Base-by-base conservation (phyloP, 1,284 basidiomycete genomes). In the Ceratobasidium papillatum region DNA sequence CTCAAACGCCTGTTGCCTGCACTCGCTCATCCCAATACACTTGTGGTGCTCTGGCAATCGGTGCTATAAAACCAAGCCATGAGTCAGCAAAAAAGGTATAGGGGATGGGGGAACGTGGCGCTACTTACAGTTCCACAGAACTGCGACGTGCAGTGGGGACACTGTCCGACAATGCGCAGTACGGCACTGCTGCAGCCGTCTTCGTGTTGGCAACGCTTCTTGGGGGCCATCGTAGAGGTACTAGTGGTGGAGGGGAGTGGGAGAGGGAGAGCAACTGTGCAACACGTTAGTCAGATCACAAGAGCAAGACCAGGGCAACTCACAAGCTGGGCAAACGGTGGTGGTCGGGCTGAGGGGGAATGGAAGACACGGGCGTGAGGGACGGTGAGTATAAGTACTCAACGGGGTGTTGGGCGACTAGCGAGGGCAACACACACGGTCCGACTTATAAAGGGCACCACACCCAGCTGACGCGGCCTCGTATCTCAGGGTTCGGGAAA, bases 31-130 rank as follows among this genome's bases (percentile, higher is more conserved):
- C 76, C 93, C 90, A 78, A 87, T 86, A 84, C 92, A 94, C 77
- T 86, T 86, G 80, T 94, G 93, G 79, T 92, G 91, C 80, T 94
- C 93, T 9, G 93, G 93, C 78, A 94, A 85, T 78, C 93, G 92
- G 80, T 94, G 93, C 93, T 94, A 78, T 3, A 1, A 75, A 41
- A 41, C 19, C 30, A 41, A 52, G 62, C n/a, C 76, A 8, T 45
- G 11, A 41, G 69, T 76, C 72, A 79, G 74, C 41, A 14, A 4
- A 17, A 47, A 12, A 12, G 19, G 19, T 4, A n/a, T n/a, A n/a
- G n/a, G n/a, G n/a, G 76, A 34, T 14, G 45, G 65, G 30, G 75
- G 59, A 68, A 27, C 41, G 56, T 49, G 52, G 52, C 52, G 27
- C 66, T 32, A 88, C 93, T 83, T 79, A 94, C 94, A 75, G 86